Base-by-base conservation (phyloP, 441 rosid genomes). In the Metrosideros polymorpha region DNA sequence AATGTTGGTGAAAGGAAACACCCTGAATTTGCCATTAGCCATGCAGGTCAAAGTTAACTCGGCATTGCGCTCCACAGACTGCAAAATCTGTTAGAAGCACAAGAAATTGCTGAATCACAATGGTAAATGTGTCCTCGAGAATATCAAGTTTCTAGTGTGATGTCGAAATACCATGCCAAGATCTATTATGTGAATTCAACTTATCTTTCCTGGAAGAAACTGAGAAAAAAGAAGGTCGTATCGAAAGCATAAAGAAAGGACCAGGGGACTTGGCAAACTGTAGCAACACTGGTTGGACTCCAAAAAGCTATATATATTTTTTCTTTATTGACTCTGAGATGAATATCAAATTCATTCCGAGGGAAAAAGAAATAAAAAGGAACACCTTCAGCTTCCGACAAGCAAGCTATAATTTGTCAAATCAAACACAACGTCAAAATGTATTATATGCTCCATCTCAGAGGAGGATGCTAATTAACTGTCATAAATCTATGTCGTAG, bases 41-140 rank as follows among this genome's bases (percentile, higher is more conserved):
- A 90, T 86, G 85, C 98, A 94, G n/a, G 98, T 96, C 87, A 96
- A 89, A 82, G 98, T 96, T 90, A 91, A 79, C 91, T 91, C 92
- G 19, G 92, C 89, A 52, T 91, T 89, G 89, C 94, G 91, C 88
- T 82, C 90, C 94, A 89, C 93, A 12, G 89, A 87, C 98, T 95
- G 95, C 91, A 84, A 79, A 39, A 71, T 71, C 82, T 49, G 52
- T 76, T 27, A 22, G 84, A 63, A 85, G 85, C 86, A 54, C 52
- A 27, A 27, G 50, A 51, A 50, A 86, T 63, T 45, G 53, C 17
- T 27, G n/a, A 71, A 39, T 22, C 54, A 25, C 12, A 13, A 18
- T 14, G 39, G 22, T 59, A 84, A 22, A 43, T 63, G 7, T 9
- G 25, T 55, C 35, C 45, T 71, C 1, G 2, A 84, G 51, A n/a